Evolutionary conservation across 208 protist genomes (phyloP), one percentile per base, ranked within the genome.

Genomic region (Leishmania guyanensis): DNA sequence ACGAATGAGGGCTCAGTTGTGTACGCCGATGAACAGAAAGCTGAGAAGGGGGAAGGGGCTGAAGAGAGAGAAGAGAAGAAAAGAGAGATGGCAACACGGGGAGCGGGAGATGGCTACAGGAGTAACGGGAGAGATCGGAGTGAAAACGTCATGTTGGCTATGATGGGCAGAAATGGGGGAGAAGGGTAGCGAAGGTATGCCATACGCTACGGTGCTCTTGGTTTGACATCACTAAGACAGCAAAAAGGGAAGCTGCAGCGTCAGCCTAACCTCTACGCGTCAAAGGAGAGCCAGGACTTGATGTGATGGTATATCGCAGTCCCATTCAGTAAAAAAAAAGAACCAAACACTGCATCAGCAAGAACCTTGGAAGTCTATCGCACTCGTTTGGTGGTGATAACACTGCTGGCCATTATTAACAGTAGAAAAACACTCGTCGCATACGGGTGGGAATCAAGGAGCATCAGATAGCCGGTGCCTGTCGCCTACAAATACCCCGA

Each of bases 1-100:
- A 78, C 62, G 62, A 81, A 0, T 36, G 68, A 74, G 48, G 58
- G 75, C 65, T 48, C 50, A 48, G 74, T 16, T 69, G 60, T 68
- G 39, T 17, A 68, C 20, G 29, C 33, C 48, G n/a, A 29, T 10
- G 39, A 22, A 46, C 0, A 80, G n/a, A 69, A 68, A 81, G 8
- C 26, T 68, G 53, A 53, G 12, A 70, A 12, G 46, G 64, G 36
- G 2, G 58, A 8, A 12, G 64, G 43, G 2, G 43, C 43, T 46
- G 26, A 66, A 22, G 20, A 58, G 16, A 48, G 33, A 10, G 60
- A 10, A 75, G 48, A 76, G 16, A 8, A 12, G 33, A n/a, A 20
- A 62, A 26, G 9, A n/a, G 14, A 43, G 12, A 26, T 26, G 69
- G 33, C n/a, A 6, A 36, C 6, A 29, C 33, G 14, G 6, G 33